Evolutionary conservation across 2,329 filamentous ascomycete species (phyloP), one percentile per base, ranked within the genome.

Genomic region (Colletotrichum liriopes): DNA sequence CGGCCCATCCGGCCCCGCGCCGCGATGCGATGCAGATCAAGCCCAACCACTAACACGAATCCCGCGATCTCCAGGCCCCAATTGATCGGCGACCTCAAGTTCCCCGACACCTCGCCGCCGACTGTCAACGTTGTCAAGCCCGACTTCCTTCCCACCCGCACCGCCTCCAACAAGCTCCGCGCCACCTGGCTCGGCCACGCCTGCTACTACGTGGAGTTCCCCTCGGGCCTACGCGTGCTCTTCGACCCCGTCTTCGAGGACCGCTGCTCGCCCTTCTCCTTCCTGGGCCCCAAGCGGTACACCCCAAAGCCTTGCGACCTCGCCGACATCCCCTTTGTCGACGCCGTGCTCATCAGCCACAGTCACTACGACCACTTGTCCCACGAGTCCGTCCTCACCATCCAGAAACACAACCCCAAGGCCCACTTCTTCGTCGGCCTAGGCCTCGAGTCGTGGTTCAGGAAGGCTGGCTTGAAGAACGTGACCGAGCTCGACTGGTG

Each of bases 151-250:
- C 82, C 89, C 1, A 84, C 84, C 18, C 89, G 93, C 66, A 82
- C 86, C 5, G 89, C 88, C 16, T 83, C 83, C 16, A 77, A 82
- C 23, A 86, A 88, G 51, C 87, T 98, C 32, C 91, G 95, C 65
- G 94, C 95, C 43, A 98, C 96, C 51, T 98, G 96, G 96, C 90
- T 98, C 2, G 96, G 96, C 45, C 96, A 98, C 81, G 95, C 96
- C 4, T 98, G 95, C 84, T 98, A 95, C 84, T 95, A 94, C 78
- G 90, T 97, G 76, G 96, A 98, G 81, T 98, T 95, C 77, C 94
- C 95, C 1, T 88, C 89, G 18, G 96, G 96, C 0, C 86, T 98
- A 65, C 91, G 96, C 66, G 94, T 97, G 4, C 89, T 98, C 4
- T 98, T 98, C 80, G 96, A 98, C 78, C 96, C 96, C 1, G 95